Percentiles rank a stretch among this genome's conserved stretches.
These are phyloP conservation scores for Magnolia officinalis DNA, from an alignment of 164 flowering plant genomes.

Conservation along the genomic window DNA sequence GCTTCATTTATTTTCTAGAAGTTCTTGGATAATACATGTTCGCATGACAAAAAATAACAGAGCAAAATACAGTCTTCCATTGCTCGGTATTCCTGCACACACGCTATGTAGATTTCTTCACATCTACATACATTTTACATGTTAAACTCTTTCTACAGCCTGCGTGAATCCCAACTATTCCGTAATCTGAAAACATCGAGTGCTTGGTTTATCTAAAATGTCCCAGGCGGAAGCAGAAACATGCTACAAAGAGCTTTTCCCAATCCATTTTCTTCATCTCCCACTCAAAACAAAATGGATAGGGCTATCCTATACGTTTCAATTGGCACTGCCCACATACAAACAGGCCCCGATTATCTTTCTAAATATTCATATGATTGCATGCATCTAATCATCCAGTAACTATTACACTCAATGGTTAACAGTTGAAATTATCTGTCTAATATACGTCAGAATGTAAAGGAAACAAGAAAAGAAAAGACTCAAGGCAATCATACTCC, in stretches of 20 bases:
- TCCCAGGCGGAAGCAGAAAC: background rate
- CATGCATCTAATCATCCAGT: background rate
- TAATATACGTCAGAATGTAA: too few species aligned
- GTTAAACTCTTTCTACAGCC: background rate
- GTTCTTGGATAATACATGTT: too few species aligned
- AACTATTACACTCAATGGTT: background rate
- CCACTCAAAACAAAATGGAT: too few species aligned
- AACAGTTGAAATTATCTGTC: background rate
- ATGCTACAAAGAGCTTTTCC: background rate
- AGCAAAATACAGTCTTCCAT: too few species aligned
- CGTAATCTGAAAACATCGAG: too few species aligned
- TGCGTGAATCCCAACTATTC: background rate
- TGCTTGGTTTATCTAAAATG: too few species aligned
- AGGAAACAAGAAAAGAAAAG: background rate
- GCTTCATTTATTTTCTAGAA: too few species aligned
- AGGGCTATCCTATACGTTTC: background rate
- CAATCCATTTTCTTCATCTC: background rate
- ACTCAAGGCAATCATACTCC: background rate
- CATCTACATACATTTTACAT: too few species aligned
- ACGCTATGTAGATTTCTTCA: too few species aligned
- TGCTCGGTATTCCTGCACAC: too few species aligned
- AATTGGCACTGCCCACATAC: background rate
- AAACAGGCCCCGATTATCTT: background rate
- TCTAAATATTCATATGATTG: background rate
- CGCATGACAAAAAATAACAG: too few species aligned